Evolutionary conservation across 768 basidiomycete genomes (phyloP).

Genomic region (Mrakia blollopis): DNA sequence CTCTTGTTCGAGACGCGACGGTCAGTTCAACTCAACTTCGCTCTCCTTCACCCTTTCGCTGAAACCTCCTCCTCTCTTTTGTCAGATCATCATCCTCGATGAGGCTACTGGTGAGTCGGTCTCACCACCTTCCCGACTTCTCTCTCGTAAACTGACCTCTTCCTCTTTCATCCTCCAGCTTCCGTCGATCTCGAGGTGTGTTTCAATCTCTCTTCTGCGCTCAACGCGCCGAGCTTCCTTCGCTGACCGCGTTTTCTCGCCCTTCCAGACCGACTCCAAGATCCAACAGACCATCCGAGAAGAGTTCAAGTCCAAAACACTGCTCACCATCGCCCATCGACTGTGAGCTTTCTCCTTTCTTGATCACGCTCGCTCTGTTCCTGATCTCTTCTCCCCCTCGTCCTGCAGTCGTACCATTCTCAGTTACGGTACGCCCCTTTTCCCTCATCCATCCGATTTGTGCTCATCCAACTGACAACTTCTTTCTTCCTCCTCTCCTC

Average conservation of each 20-base stretch:
- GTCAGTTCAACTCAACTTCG: constrained; percentile 46
- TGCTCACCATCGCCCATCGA: constrained; percentile 78
- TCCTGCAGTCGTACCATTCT: constrained; percentile 11
- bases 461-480: not conserved
- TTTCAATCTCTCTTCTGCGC: not conserved
- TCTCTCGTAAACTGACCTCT: not conserved
- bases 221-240: not conserved
- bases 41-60: not conserved
- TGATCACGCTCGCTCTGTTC: not conserved
- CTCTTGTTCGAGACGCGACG: constrained; percentile 76
- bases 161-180: not conserved
- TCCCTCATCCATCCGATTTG: not conserved
- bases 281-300: constrained; percentile 84
- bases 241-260: constrained; percentile 36
- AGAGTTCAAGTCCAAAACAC: constrained; percentile 80
- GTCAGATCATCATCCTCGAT: constrained; percentile 23
- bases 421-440: not conserved
- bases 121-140: not conserved
- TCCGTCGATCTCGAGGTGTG: constrained; percentile 19
- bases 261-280: constrained; percentile 47
- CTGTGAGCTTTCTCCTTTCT: constrained; percentile 50
- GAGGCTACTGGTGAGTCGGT: not conserved
- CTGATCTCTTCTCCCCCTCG: not conserved
- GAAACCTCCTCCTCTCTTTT: not conserved
- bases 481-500: not conserved